Base-by-base conservation (phyloP, 2,329 filamentous ascomycete species). In the Penicillium sp. region DNA sequence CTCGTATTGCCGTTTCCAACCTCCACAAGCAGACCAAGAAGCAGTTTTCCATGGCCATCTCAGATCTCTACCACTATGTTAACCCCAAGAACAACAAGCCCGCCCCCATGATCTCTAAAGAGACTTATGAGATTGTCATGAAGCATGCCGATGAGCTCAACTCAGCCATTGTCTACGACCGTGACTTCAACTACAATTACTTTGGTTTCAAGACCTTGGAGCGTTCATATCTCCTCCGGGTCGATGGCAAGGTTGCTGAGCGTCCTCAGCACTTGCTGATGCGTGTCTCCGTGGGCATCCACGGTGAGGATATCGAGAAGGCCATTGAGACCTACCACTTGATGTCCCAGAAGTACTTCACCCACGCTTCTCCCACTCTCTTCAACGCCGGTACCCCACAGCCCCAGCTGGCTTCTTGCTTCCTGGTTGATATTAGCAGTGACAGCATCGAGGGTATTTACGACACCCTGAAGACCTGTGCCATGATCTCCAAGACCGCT, bases 21-120 rank as follows among this genome's bases (percentile, higher is more conserved):
- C 89, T 99, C 57, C 94, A 99, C 87, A 99, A 99, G 81, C 94
- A 99, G 84, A 99, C 94, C 63, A 97, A 97, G 85, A 99, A 99
- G 84, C 93, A 97, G 75, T 99, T 95, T 82, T 97, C 94, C n/a
- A 82, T 90, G 48, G 94, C 99, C 57, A 85, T 99, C 67, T 88
- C 86, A 68, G 94, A 99, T 70, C 86, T 99, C 41, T 97, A 93
- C 80, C 84, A 94, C 81, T 99, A 97, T 76, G 81, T 96, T 77
- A 99, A 99, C 81, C 92, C 93, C 59, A 96, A 90, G 80, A 99
- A 96, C 77, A 79, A 81, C 60, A 88, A 82, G 65, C 73, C 82
- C 7, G 93, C 92, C 49, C 93, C 94, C 54, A 99, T 99, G 94
- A 97, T 99, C 71, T 92, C 93, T 42, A 81, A 93, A 70, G 82